These are phyloP conservation scores for Exophiala dermatitidis DNA, from an alignment of 2,329 filamentous ascomycete species.

Conservation along the genomic window DNA sequence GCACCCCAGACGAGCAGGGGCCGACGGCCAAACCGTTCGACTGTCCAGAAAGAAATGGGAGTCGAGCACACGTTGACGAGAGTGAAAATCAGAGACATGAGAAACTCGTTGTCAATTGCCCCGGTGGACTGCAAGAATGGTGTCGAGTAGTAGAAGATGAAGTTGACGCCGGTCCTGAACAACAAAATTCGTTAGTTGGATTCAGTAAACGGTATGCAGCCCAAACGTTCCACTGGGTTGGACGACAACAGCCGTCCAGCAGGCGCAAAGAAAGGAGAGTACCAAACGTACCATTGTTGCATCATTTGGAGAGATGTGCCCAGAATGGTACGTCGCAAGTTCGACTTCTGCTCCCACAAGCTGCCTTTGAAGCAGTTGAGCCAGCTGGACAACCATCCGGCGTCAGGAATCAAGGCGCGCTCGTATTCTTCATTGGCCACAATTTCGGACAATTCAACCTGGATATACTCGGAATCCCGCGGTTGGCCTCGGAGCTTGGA, in stretches of 20 bases:
- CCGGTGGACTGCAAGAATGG: conserved; percentile 72
- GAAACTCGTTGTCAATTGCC: conserved; percentile 68
- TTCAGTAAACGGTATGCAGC: not conserved
- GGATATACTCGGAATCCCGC: conserved; percentile 64
- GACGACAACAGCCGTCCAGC: too few species aligned
- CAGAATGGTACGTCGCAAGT: conserved; percentile 60
- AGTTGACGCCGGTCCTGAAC: conserved; percentile 70
- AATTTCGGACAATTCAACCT: conserved; percentile 74
- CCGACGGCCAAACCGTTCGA: conserved; percentile 76
- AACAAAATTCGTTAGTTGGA: not conserved
- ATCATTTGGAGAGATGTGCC: conserved; percentile 71
- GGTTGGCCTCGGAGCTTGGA: conserved; percentile 67
- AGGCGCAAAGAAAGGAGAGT: not conserved
- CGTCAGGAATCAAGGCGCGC: conserved; percentile 57
- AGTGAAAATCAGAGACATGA: conserved; percentile 78
- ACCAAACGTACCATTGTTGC: conserved; percentile 50
- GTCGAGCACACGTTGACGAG: conserved; percentile 82
- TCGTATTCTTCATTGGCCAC: conserved; percentile 87
- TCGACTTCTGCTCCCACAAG: conserved; percentile 46
- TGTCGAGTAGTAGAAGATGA: conserved; percentile 80
- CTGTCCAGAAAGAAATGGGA: conserved; percentile 76
- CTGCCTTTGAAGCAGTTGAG: conserved; percentile 54
- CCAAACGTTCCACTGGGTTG: too few species aligned
- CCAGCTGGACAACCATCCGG: conserved; percentile 63
- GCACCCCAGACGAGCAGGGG: conserved; percentile 72